Evolutionary conservation across 2,329 filamentous ascomycete species (phyloP).

Genomic region (Aureobasidium sp.): DNA sequence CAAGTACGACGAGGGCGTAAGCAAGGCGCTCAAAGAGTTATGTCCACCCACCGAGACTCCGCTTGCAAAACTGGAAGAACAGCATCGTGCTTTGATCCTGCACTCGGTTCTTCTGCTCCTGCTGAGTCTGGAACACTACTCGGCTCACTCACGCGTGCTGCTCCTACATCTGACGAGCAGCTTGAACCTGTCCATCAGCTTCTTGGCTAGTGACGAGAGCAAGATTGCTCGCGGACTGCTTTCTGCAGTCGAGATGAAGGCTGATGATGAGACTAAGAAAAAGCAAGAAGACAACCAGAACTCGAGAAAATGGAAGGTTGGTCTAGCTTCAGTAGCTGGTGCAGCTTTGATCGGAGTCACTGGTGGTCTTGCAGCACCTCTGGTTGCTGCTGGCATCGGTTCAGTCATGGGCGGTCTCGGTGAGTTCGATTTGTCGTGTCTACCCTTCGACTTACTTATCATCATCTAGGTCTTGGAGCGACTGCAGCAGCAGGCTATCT

Average conservation of each 20-base stretch:
- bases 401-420: conserved; percentile 64
- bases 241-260: conserved; percentile 69
- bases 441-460: not conserved
- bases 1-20: conserved; percentile 25
- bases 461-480: conserved; percentile 54
- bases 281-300: conserved; percentile 61
- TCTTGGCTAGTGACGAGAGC: conserved; percentile 44
- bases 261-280: conserved; percentile 68
- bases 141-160: conserved; percentile 31
- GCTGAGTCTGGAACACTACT: conserved; percentile 34
- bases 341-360: conserved; percentile 81
- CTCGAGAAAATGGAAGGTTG: conserved; percentile 71
- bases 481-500: conserved; percentile 71
- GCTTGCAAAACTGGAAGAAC: conserved; percentile 29
- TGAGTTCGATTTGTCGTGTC: not conserved
- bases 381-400: conserved; percentile 73
- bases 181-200: conserved; percentile 26
- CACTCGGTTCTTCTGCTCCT: conserved; percentile 33
- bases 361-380: conserved; percentile 67
- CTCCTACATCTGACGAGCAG: conserved; percentile 30
- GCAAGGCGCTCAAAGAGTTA: conserved; percentile 25
- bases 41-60: conserved; percentile 34
- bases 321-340: conserved; percentile 78
- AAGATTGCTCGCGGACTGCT: conserved; percentile 69
- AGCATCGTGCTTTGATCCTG: conserved; percentile 30